A percentile compares a stretch with the other conserved stretches of the same genome.
These are phyloP conservation scores for Candida berthetii DNA, from an alignment of 805 yeast genomes.

Conservation along the genomic window DNA sequence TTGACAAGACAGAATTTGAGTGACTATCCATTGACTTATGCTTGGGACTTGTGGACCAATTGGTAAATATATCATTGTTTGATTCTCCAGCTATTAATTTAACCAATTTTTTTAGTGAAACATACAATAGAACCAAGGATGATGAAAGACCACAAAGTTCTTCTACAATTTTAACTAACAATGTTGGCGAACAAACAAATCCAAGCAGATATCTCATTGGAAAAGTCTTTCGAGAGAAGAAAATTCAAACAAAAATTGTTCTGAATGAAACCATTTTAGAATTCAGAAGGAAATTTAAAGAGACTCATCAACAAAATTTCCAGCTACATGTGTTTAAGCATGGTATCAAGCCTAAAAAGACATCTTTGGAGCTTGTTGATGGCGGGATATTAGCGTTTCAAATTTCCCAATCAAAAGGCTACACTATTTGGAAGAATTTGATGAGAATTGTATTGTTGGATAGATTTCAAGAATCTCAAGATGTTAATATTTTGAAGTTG, in stretches of 20 bases:
- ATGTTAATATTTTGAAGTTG: neutral
- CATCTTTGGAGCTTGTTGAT: neutral
- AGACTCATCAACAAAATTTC: neutral
- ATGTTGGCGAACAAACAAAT: too few species aligned
- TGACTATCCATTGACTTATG: constrained; percentile 1
- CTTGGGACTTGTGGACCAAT: constrained; percentile 10
- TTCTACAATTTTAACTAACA: too few species aligned
- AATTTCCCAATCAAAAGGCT: constrained; percentile 1
- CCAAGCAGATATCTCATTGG: too few species aligned
- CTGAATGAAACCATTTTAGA: constrained; percentile 1
- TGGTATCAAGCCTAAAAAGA: constrained; percentile 4
- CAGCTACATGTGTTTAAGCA: constrained; percentile 7
- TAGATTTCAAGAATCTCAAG: neutral
- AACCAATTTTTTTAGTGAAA: too few species aligned
- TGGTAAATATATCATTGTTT: constrained; percentile 2
- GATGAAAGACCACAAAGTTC: too few species aligned
- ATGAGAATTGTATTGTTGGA: constrained; percentile 3
- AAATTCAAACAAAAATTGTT: too few species aligned
- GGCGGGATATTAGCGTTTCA: constrained; percentile 6
- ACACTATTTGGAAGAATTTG: constrained; percentile 6
- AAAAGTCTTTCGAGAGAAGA: too few species aligned
- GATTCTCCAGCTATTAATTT: too few species aligned
- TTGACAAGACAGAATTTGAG: neutral
- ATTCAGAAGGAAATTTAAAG: neutral
- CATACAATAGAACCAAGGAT: too few species aligned